Evolutionary conservation across 345 rosid species (phyloP).

Genomic region (Hevea brasiliensis): DNA sequence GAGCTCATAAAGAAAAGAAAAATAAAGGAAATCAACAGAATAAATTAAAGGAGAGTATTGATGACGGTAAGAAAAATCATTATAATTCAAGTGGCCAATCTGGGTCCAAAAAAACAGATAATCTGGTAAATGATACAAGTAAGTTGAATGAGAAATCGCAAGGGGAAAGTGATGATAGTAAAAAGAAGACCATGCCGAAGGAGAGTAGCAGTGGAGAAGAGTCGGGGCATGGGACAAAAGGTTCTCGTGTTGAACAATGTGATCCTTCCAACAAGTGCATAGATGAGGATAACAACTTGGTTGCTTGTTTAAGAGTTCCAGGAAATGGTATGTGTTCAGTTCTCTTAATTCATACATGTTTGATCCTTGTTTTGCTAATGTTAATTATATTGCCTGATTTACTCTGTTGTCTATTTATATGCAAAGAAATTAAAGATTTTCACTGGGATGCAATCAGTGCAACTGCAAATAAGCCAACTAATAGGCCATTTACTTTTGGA

Average conservation of each 20-base stretch:
- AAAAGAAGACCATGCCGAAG: constrained; percentile 17
- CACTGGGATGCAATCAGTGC: not conserved
- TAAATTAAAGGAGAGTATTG: too few species aligned
- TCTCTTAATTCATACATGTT: constrained; percentile 3
- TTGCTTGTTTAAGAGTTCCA: constrained; percentile 77
- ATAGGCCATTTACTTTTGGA: not conserved
- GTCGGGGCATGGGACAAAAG: constrained; percentile 10
- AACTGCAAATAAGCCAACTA: not conserved
- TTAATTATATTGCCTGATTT: not conserved
- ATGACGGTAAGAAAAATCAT: too few species aligned
- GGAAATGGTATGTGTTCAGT: constrained; percentile 57
- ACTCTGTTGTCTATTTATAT: not conserved
- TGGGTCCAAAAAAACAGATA: constrained; percentile 9
- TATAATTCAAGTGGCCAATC: not conserved
- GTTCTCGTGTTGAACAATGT: constrained; percentile 56
- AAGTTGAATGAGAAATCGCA: too few species aligned
- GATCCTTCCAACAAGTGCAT: constrained; percentile 63
- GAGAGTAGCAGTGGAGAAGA: constrained; percentile 22
- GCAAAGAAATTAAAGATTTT: not conserved
- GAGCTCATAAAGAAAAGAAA: constrained; percentile 14
- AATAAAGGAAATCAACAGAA: constrained; percentile 11
- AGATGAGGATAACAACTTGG: constrained; percentile 49
- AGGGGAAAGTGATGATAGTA: constrained; percentile 8
- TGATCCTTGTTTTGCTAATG: not conserved
- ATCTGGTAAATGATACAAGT: not conserved